These are phyloP conservation scores for Umbellularia californica DNA, from an alignment of 164 flowering plant genomes.

Conservation along the genomic window DNA sequence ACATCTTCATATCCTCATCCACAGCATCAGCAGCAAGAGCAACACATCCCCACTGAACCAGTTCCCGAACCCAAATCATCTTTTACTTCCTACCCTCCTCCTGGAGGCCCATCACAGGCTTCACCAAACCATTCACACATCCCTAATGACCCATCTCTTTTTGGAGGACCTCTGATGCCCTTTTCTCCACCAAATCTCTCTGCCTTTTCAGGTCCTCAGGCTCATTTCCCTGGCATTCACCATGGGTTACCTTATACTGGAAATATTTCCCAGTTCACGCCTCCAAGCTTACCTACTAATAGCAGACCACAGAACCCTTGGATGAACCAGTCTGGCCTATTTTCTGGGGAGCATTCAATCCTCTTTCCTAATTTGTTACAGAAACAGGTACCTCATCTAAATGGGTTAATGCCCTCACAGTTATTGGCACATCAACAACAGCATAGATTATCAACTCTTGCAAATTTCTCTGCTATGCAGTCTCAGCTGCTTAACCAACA, in stretches of 20 bases:
- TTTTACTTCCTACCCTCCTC: constrained; percentile 70
- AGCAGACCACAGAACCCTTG: constrained; percentile 51
- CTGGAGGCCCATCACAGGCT: constrained; percentile 55
- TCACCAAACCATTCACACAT: constrained; percentile 45
- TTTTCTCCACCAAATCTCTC: constrained; percentile 48
- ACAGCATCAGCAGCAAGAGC: constrained; percentile 21
- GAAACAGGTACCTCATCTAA: constrained; percentile 57
- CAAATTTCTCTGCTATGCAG: constrained; percentile 55
- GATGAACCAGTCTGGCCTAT: constrained; percentile 48
- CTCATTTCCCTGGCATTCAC: constrained; percentile 48
- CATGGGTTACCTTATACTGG: constrained; percentile 52
- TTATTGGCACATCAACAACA: constrained; percentile 50
- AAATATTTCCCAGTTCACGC: constrained; percentile 36
- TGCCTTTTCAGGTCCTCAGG: constrained; percentile 50
- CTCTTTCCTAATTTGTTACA: constrained; percentile 41
- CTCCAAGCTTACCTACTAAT: constrained; percentile 44
- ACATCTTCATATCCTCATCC: constrained; percentile 76
- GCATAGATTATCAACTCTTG: constrained; percentile 53
- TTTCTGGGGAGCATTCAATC: constrained; percentile 50
- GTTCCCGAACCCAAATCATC: constrained; percentile 53
- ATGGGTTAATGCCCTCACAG: constrained; percentile 58
- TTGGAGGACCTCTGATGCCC: constrained; percentile 43
- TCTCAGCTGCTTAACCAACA: constrained; percentile 50
- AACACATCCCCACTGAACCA: constrained; percentile 59
- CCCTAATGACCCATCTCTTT: constrained; percentile 33